Conservation (phyloP, 192 early-diverging fungal species). For the Coemansia sp. region DNA sequence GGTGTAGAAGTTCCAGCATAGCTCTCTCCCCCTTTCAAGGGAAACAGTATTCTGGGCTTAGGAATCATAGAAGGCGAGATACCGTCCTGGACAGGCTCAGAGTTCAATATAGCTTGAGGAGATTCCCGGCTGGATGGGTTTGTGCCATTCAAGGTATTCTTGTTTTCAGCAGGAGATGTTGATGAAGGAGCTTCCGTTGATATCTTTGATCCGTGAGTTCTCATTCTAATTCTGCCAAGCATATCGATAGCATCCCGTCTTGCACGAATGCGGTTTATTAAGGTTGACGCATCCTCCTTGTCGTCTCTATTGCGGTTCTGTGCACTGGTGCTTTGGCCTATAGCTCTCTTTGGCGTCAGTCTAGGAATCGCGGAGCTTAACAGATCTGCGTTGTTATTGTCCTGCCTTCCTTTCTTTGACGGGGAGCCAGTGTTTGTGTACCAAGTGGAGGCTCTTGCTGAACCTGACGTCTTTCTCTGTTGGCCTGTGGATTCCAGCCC, state of each 20-base stretch:
- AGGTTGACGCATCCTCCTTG: conserved; percentile 14
- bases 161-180: background rate
- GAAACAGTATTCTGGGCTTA: conserved; percentile 16
- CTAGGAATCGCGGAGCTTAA: conserved; percentile 15
- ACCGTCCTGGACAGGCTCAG: conserved; percentile 28
- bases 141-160: background rate
- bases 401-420: conserved; percentile 31
- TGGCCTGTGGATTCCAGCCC: background rate
- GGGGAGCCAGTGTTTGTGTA: conserved; percentile 32
- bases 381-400: background rate
- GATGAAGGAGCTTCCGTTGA: background rate
- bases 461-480: background rate
- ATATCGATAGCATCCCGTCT: conserved; percentile 29
- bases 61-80: conserved; percentile 29
- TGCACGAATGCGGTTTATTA: conserved; percentile 28
- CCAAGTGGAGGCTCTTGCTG: conserved; percentile 10
- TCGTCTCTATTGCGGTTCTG: background rate
- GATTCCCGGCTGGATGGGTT: conserved; percentile 2
- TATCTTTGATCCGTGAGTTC: background rate
- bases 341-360: conserved; percentile 6
- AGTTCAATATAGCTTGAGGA: conserved; percentile 15
- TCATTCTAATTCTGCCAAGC: conserved; percentile 31
- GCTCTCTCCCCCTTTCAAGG: background rate
- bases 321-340: background rate
- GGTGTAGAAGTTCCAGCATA: background rate